Base-by-base conservation (phyloP, 1,284 basidiomycete genomes). In the Trichosporon coremiiforme region DNA sequence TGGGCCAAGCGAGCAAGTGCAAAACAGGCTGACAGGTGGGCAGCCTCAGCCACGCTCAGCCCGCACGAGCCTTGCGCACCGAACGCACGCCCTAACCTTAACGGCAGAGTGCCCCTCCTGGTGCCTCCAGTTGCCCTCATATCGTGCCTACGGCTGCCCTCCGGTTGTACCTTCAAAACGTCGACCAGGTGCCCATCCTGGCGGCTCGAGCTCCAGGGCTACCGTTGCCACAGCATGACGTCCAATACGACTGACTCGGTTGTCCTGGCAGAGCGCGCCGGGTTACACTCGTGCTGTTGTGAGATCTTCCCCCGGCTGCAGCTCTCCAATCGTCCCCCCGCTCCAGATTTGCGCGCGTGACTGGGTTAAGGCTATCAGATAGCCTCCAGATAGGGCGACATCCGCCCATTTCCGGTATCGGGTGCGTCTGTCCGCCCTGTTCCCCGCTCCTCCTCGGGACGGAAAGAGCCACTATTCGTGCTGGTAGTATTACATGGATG, bases 401-500 rank as follows among this genome's bases (percentile, higher is more conserved):
- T 45, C 41, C 41, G 41, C 41, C 41, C 15, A 15, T 41, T 15
- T n/a, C 17, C 41, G 41, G 13, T 45, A 17, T 17, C 15, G 15
- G 13, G 41, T 45, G 15, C 41, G 10, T 12, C 36, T 38, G 10
- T 38, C 36, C 36, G 36, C 10, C 36, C 10, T 7, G 36, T 8
- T 38, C 36, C 12, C 36, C 36, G 36, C 36, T 38, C 10, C 36
- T 38, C 36, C n/a, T n/a, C n/a, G n/a, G n/a, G n/a, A n/a, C n/a
- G n/a, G 45, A 47, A n/a, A 5, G n/a, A 17, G 7, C 4, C 8
- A 47, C 3, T n/a, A n/a, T n/a, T n/a, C n/a, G 45, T 63, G 60
- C 20, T 35, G 31, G 35, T 35, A 68, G 53, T 68, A 41, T 53
- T 65, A 65, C 67, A 68, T 68, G 67, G 53, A 45, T 38, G 67